Conservation (phyloP, 2,329 filamentous ascomycete genomes). For the Orbilia blumenaviensis region DNA sequence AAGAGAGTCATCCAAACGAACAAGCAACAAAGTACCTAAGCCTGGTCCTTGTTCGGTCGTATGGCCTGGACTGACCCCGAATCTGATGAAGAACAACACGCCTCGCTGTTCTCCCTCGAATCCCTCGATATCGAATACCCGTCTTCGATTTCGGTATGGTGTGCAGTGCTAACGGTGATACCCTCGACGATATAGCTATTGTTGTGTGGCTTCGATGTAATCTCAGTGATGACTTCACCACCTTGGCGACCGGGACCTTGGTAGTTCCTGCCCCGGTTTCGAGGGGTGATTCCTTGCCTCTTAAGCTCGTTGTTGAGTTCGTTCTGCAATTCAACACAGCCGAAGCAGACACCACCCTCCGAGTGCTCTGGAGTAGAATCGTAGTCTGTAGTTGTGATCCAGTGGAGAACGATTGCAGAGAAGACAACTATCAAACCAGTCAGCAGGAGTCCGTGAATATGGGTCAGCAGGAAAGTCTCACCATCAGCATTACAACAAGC, state of each 20-base stretch:
- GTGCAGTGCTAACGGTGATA: conserved; percentile 40
- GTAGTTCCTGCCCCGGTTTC: conserved; percentile 20
- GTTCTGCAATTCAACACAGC: conserved; percentile 47
- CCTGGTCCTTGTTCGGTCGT: conserved; percentile 46
- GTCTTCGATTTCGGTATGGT: conserved; percentile 39
- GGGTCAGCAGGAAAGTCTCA: conserved; percentile 59
- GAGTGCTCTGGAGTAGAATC: conserved; percentile 24
- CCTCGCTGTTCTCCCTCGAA: conserved; percentile 31
- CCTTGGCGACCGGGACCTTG: conserved; percentile 28
- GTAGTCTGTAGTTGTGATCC: conserved; percentile 65
- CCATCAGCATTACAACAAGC: conserved; percentile 73
- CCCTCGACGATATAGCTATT: conserved; percentile 43
- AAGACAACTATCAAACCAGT: conserved; percentile 66
- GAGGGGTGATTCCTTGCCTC: conserved; percentile 36
- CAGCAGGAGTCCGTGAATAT: not conserved
- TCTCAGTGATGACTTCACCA: conserved; percentile 49
- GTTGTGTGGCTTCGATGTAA: conserved; percentile 46
- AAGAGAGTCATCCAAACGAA: not conserved
- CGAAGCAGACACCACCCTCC: conserved; percentile 38
- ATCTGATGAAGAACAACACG: conserved; percentile 33
- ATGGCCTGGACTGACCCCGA: conserved; percentile 43
- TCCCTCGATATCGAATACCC: conserved; percentile 36
- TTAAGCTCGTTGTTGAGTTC: conserved; percentile 44
- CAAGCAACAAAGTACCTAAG: conserved; percentile 29
- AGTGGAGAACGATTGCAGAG: conserved; percentile 70